Percentiles rank a stretch among this genome's conserved stretches.
These are phyloP conservation scores for Pleurotus cornucopiae DNA, from an alignment of 768 basidiomycete genomes.

Conservation along the genomic window DNA sequence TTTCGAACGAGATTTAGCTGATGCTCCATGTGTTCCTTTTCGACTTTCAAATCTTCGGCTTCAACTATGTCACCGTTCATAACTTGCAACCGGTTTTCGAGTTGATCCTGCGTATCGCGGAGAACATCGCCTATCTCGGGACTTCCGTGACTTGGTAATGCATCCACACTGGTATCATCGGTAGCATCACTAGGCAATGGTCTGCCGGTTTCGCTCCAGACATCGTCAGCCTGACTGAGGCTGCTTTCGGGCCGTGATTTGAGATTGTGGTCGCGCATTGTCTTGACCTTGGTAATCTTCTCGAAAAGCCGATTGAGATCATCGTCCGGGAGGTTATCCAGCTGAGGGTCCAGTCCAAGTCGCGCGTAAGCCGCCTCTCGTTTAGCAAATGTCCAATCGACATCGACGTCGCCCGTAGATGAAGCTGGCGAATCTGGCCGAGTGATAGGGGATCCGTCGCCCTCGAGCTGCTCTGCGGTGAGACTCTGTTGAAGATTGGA, in stretches of 20 bases:
- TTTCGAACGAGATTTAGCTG: slow-evolving; percentile 76
- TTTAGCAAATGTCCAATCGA: slow-evolving; percentile 98
- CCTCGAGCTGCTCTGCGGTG: slow-evolving; percentile 65
- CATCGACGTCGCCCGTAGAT: slow-evolving; percentile 66
- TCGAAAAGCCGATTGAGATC: slow-evolving; percentile 93
- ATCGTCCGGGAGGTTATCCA: slow-evolving; percentile 92
- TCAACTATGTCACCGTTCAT: slow-evolving; percentile 50
- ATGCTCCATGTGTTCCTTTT: slow-evolving; percentile 91
- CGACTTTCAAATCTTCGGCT: slow-evolving; percentile 81
- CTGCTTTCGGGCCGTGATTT: slow-evolving; percentile 89
- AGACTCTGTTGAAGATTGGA: slow-evolving; percentile 65
- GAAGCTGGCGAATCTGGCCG: slow-evolving; percentile 79
- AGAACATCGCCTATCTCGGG: slow-evolving; percentile 65
- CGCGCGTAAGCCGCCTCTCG: slow-evolving; percentile 89
- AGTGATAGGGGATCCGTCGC: slow-evolving; percentile 44
- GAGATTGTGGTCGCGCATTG: slow-evolving; percentile 74
- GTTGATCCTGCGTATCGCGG: slow-evolving; percentile 68
- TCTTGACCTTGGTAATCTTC: slow-evolving; percentile 90
- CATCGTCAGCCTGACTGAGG: slow-evolving; percentile 78
- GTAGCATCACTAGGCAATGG: slow-evolving; percentile 78
- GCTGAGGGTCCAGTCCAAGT: slow-evolving; percentile 80
- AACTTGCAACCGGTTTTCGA: slow-evolving; percentile 70
- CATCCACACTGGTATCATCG: slow-evolving; percentile 84
- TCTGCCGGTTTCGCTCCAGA: slow-evolving; percentile 87
- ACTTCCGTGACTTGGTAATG: slow-evolving; percentile 51